Base-by-base conservation (phyloP, 179 eudicot species). In the Drosera spatulata region DNA sequence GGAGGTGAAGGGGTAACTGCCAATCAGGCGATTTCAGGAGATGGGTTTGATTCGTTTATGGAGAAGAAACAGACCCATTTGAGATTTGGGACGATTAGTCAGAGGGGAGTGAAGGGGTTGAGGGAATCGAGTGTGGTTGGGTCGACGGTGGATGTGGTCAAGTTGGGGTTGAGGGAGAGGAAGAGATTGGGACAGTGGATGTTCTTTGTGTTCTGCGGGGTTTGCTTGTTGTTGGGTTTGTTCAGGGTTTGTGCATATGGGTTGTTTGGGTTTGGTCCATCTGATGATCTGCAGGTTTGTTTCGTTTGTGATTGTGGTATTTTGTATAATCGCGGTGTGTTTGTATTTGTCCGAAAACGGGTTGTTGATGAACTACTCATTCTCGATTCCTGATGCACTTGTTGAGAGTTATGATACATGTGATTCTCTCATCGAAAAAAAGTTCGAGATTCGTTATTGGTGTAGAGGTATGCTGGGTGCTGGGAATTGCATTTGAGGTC, bases 191-290 rank as follows among this genome's bases (percentile, higher is more conserved):
- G 86, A 41, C 91, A 86, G 33, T 87, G 83, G 82, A 77, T 87
- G 87, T 91, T 91, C 74, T 75, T 80, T 51, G 52, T 80, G 59
- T 85, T 86, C 65, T 91, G 91, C 63, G 95, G 93, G 55, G 66
- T 84, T 39, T 91, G 87, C 63, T 73, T 91, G 64, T 77, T 91
- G 66, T 53, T 84, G 71, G 95, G 96, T 52, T 55, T 84, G 70
- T 66, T 84, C 60, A 84, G 73, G 95, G 71, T 88, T 69, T 84
- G 75, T 63, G 82, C 77, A 53, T 60, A 69, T 71, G 89, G 95
- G 11, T 79, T 86, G 71, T 73, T 81, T 75, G 83, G 89, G 81
- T 80, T 82, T 61, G 69, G 71, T 47, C 64, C 75, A 15, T 63
- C 60, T 50, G 60, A 69, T 71, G 75, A 50, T 5, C 52, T 49